These are phyloP conservation scores for Acacia pycnantha DNA, from an alignment of 331 rosid genomes.

Conservation along the genomic window DNA sequence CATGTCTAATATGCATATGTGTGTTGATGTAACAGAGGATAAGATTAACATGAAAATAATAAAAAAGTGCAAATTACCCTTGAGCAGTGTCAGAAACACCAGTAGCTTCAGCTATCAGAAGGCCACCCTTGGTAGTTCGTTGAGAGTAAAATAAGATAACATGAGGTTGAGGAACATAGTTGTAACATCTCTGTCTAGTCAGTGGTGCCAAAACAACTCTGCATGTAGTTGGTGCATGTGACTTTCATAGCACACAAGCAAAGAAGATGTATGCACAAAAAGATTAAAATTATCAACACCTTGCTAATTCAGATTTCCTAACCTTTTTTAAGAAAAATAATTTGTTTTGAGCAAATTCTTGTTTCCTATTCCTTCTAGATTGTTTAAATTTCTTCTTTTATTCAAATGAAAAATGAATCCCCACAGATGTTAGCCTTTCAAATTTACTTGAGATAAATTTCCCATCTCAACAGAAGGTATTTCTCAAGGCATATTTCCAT, in stretches of 20 bases:
- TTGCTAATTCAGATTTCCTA: background rate
- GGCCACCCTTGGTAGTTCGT: background rate
- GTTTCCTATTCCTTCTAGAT: background rate
- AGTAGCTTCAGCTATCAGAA: slow-evolving; percentile 10
- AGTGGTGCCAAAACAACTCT: slow-evolving; percentile 21
- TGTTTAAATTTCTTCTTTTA: background rate
- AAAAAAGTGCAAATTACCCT: background rate
- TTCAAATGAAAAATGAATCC: background rate
- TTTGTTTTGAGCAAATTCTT: background rate
- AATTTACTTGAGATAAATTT: background rate
- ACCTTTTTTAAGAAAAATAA: background rate
- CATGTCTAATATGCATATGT: background rate
- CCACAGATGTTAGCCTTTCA: background rate
- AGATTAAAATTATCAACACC: background rate
- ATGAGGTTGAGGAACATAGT: slow-evolving; percentile 17
- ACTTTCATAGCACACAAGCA: background rate
- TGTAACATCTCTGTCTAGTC: slow-evolving; percentile 7
- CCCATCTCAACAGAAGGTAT: background rate
- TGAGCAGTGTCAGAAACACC: slow-evolving; percentile 22
- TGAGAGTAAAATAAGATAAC: slow-evolving; percentile 15
- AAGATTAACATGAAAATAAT: background rate
- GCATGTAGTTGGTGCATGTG: background rate
- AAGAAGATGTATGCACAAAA: background rate
- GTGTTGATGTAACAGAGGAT: background rate
- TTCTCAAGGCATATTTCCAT: background rate